Percentiles rank a stretch among this genome's conserved stretches.
Evolutionary conservation across 495 filamentous ascomycete species (phyloP).

Genomic region (Schizothecium vesticola): DNA sequence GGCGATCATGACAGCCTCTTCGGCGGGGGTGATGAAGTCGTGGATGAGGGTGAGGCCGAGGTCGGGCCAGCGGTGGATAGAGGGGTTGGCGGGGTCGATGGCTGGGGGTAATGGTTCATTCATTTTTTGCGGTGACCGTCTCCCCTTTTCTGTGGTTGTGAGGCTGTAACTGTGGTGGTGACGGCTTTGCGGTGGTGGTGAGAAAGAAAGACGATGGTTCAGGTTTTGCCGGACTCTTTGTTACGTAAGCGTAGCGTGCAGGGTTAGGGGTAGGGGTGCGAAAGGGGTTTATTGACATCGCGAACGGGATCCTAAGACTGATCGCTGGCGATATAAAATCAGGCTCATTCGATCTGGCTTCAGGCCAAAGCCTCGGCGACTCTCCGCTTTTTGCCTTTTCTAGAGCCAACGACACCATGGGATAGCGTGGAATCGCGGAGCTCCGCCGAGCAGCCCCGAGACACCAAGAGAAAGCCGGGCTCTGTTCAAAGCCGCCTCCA

Average conservation of each 20-base stretch:
- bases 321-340: neutral
- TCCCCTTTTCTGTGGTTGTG: neutral
- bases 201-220: neutral
- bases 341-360: neutral
- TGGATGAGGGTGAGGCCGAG: slow-evolving; percentile 25
- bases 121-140: neutral
- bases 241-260: neutral
- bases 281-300: neutral
- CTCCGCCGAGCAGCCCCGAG: neutral
- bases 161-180: neutral
- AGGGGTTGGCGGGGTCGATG: slow-evolving; percentile 17
- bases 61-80: slow-evolving; percentile 19
- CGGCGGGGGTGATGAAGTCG: slow-evolving; percentile 24
- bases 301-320: neutral
- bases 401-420: neutral
- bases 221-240: neutral
- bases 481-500: neutral
- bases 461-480: neutral
- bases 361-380: neutral
- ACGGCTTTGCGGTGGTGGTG: neutral
- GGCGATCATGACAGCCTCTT: slow-evolving; percentile 24
- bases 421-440: neutral
- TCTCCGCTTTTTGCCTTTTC: neutral
- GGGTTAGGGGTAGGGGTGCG: neutral
- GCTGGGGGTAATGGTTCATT: neutral